Evolutionary conservation across 768 basidiomycete genomes (phyloP), one percentile per base, ranked within the genome.

Genomic region (Mycena pura): DNA sequence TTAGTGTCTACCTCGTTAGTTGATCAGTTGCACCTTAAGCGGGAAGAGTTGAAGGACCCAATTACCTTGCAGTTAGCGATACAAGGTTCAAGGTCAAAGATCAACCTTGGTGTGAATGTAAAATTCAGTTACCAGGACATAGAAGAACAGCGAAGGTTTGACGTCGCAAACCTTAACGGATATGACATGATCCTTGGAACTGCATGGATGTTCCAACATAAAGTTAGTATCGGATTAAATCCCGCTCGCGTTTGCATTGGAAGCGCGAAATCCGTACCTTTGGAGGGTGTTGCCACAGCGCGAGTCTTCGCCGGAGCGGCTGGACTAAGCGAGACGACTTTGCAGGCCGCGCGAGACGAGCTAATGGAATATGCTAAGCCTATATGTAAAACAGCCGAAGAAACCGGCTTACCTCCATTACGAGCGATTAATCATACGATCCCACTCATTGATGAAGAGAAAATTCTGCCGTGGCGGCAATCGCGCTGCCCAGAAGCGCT

Each of bases 1-100:
- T 80, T 80, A 40, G 72, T 79, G 59, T 75, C 76, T 5, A 68
- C 73, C 1, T 63, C 58, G 5, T 17, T 78, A 2, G 77, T 67
- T 17, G 73, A 78, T 60, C 78, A 80, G 60, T 48, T 80, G 0
- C 70, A 72, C 22, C 21, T 77, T 0, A 65, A 71, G 28, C 51
- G 59, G 2, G 50, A 60, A 2, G 55, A 64, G 8, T 57, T 80
- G 5, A 62, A 44, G 11, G 75, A 69, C 29, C 76, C 77, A 0
- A 31, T 80, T 21, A 15, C 48, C 2, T 24, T 50, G 1, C 48
- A 50, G 27, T 22, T 50, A 15, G 48, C 48, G 0, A 36, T 38
- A 0, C 14, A 36, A 24, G 80, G 80, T 0, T 81, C 79, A 0
- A 45, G 71, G 0, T 71, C 76, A 0, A 75, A 75, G 29, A 68